A percentile compares a stretch with the other conserved stretches of the same genome.
Conservation (phyloP, 1,139 yeast species). For the Blastobotrys raffinosifermentans region DNA sequence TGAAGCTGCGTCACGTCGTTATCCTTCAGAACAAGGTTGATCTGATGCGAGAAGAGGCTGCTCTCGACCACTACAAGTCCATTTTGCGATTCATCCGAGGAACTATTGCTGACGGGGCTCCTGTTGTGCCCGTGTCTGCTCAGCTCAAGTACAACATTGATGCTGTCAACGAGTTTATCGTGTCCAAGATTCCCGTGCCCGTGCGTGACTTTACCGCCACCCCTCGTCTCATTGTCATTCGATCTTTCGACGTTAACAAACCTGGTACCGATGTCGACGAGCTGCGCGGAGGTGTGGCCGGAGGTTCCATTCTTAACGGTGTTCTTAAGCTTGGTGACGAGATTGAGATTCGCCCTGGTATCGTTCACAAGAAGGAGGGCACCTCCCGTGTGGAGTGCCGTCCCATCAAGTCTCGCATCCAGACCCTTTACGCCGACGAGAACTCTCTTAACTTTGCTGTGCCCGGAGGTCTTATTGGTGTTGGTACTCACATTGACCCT, state of each 20-base stretch:
- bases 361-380: slow-evolving; percentile 80
- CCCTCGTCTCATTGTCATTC: slow-evolving; percentile 92
- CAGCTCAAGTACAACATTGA: slow-evolving; percentile 97
- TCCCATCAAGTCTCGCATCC: slow-evolving; percentile 91
- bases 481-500: slow-evolving; percentile 98
- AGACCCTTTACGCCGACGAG: slow-evolving; percentile 93
- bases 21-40: slow-evolving; percentile 97
- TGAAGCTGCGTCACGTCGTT: slow-evolving; percentile 95
- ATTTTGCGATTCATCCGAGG: slow-evolving; percentile 91
- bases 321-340: slow-evolving; percentile 96
- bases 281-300: slow-evolving; percentile 99
- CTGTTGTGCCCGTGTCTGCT: slow-evolving; percentile 97
- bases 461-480: slow-evolving; percentile 99
- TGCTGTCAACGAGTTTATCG: slow-evolving; percentile 96
- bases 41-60: slow-evolving; percentile 95
- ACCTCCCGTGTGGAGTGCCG: slow-evolving; percentile 91
- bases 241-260: slow-evolving; percentile 97
- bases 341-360: slow-evolving; percentile 98
- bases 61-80: slow-evolving; percentile 90
- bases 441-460: slow-evolving; percentile 97
- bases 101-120: slow-evolving; percentile 98
- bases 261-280: slow-evolving; percentile 98
- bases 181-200: slow-evolving; percentile 93
- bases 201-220: slow-evolving; percentile 89
- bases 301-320: slow-evolving; percentile 97